Conservation (phyloP, 345 rosid genomes). For the Citrus maxima region DNA sequence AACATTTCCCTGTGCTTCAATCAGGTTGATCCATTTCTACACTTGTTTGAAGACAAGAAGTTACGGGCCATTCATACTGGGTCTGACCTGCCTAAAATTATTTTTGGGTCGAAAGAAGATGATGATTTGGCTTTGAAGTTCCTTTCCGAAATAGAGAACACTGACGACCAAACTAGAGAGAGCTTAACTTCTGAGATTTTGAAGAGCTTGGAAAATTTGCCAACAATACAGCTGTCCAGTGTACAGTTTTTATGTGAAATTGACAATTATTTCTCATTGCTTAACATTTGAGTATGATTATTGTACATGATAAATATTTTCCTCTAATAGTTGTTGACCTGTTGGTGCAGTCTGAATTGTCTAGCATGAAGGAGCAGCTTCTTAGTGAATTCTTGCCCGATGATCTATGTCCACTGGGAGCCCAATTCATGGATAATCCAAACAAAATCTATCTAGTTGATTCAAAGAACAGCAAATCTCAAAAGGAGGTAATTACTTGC, state of each 20-base stretch:
- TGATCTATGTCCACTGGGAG: slow-evolving; percentile 77
- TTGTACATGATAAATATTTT: not conserved
- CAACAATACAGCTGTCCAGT: slow-evolving; percentile 52
- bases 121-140: slow-evolving; percentile 54
- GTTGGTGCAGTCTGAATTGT: slow-evolving; percentile 57
- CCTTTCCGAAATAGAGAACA: slow-evolving; percentile 50
- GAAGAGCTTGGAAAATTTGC: slow-evolving; percentile 57
- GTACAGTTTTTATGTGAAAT: slow-evolving; percentile 39
- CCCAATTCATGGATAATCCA: slow-evolving; percentile 47
- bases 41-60: slow-evolving; percentile 74
- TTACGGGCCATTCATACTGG: slow-evolving; percentile 44
- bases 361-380: slow-evolving; percentile 51
- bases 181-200: slow-evolving; percentile 61
- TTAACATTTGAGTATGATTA: not conserved
- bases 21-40: slow-evolving; percentile 85
- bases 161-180: slow-evolving; percentile 60
- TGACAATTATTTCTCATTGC: not conserved
- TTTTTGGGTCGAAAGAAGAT: slow-evolving; percentile 75
- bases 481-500: slow-evolving; percentile 32
- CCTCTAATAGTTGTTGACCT: slow-evolving; percentile 12
- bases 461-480: slow-evolving; percentile 29
- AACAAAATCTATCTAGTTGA: slow-evolving; percentile 36
- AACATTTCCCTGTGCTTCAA: slow-evolving; percentile 16
- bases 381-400: slow-evolving; percentile 77
- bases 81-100: slow-evolving; percentile 28